Evolutionary conservation across 202 grass and related monocot genomes (phyloP).

Genomic region (Dendrocalamus latiflorus): DNA sequence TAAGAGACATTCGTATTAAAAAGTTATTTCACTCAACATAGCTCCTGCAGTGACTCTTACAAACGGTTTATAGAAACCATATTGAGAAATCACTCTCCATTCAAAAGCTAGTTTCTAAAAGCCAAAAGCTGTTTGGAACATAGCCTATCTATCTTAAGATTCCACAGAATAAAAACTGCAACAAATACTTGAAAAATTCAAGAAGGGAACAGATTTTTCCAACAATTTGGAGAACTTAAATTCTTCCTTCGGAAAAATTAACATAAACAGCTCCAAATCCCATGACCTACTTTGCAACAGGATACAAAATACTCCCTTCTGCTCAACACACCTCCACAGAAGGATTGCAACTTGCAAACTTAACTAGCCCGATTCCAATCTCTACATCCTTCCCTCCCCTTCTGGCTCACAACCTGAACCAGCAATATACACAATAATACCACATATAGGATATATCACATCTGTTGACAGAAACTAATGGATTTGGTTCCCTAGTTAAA

Average conservation of each 20-base stretch:
- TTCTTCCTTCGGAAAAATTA: conserved; percentile 13
- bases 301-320: not conserved
- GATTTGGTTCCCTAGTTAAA: conserved; percentile 32
- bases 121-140: no score
- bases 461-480: conserved; percentile 29
- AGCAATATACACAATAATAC: conserved; percentile 41
- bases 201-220: not conserved
- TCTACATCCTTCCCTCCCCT: conserved; percentile 26
- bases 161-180: not conserved
- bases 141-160: not conserved
- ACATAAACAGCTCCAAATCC: not conserved
- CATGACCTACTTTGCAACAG: conserved; percentile 13
- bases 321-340: not conserved
- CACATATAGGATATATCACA: conserved; percentile 36
- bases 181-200: not conserved
- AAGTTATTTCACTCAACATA: no score
- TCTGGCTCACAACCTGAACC: conserved; percentile 7
- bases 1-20: no score
- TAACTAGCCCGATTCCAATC: conserved; percentile 10
- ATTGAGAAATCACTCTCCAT: no score
- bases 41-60: no score
- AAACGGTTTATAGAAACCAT: no score
- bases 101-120: no score
- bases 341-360: not conserved
- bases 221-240: conserved; percentile 17